phyloP scores from a whole-genome alignment of 2,329 filamentous ascomycete genomes.

The Sclerotinia subarctica region DNA sequence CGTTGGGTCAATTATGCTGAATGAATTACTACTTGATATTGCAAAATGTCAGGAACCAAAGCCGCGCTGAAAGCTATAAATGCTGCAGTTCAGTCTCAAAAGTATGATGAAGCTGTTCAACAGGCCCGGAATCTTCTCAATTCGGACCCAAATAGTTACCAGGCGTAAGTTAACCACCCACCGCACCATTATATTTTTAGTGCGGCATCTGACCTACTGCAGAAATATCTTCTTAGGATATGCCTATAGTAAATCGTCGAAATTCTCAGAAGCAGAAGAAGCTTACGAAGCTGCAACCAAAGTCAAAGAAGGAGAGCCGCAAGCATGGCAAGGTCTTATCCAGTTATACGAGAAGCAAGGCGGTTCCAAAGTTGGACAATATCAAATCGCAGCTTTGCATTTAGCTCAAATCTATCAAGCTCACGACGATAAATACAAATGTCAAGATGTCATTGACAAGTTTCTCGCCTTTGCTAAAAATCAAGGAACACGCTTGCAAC shows the following conservation, averaged over 20 bases:
- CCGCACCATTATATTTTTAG: not conserved
- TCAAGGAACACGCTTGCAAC: conserved; percentile 69
- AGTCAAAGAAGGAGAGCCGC: conserved; percentile 71
- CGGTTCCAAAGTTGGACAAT: conserved; percentile 64
- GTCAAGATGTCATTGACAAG: conserved; percentile 70
- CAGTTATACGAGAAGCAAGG: conserved; percentile 80
- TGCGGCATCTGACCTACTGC: conserved; percentile 18
- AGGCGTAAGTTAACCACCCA: conserved; percentile 55
- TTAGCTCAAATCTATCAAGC: conserved; percentile 73
- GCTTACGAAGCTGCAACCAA: conserved; percentile 71
- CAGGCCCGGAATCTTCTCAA: conserved; percentile 68
- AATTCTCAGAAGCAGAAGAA: conserved; percentile 68
- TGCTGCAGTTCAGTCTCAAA: conserved; percentile 70
- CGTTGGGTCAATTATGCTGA: conserved; percentile 25
- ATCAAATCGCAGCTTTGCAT: conserved; percentile 68
- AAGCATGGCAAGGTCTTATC: conserved; percentile 87
- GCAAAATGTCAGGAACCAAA: conserved; percentile 50
- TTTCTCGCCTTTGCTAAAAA: conserved; percentile 71
- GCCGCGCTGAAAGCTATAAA: conserved; percentile 77
- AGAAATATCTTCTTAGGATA: conserved; percentile 86
- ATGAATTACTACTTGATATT: not conserved
- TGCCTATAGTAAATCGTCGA: conserved; percentile 72
- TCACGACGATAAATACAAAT: conserved; percentile 61
- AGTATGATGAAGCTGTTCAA: conserved; percentile 71
- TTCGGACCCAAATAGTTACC: conserved; percentile 75